Conservation (phyloP, 495 filamentous ascomycete genomes). For the Neurospora hispaniola region DNA sequence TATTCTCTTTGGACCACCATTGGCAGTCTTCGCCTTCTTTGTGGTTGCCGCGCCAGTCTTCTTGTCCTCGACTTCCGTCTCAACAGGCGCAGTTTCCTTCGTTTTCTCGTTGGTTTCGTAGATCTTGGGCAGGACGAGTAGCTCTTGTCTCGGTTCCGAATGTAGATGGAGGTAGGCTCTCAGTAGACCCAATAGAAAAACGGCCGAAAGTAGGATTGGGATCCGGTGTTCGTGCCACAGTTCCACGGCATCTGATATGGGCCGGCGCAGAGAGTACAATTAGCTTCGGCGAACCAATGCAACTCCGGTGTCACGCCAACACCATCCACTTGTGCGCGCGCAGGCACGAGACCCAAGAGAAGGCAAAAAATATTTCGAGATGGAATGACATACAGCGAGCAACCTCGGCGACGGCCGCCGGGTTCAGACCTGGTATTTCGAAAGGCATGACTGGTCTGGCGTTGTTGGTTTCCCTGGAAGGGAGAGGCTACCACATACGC, state of each 20-base stretch:
- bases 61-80: background rate
- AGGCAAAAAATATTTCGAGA: background rate
- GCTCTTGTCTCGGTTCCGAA: conserved; percentile 14
- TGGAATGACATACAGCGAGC: background rate
- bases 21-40: conserved; percentile 4
- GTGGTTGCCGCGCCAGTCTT: background rate
- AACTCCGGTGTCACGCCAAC: background rate
- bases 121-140: conserved; percentile 17
- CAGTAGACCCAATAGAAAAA: conserved; percentile 25
- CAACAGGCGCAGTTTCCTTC: conserved; percentile 2
- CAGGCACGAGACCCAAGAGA: background rate
- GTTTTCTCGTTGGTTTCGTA: conserved; percentile 11
- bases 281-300: background rate
- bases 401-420: background rate
- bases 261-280: background rate
- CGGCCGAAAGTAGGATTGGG: conserved; percentile 36
- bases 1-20: conserved; percentile 35
- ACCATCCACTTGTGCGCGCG: background rate
- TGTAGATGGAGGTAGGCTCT: conserved; percentile 30
- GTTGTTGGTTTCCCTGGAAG: background rate
- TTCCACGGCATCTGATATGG: conserved; percentile 34
- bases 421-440: background rate
- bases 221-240: conserved; percentile 46
- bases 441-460: background rate
- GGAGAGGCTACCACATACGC: background rate